Base-by-base conservation (phyloP, 805 yeast species). In the Lipomyces chichibuensis region DNA sequence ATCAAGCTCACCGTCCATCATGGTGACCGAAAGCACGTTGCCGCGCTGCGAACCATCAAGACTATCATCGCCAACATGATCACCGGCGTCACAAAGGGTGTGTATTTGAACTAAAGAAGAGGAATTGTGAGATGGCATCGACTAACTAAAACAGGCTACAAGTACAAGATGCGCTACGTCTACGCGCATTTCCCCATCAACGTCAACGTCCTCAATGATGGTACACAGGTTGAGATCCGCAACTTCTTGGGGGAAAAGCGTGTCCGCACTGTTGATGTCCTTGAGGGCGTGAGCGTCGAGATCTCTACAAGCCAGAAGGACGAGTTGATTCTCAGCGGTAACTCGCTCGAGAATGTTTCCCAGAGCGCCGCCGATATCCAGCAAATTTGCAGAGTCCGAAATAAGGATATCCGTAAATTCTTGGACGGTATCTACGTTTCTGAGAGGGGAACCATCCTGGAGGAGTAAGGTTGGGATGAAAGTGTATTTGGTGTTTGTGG, bases 141-240 rank as follows among this genome's bases (percentile, higher is more conserved):
- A 33, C 23, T 54, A 37, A 49, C 23, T 9, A 20, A 9, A 54
- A 23, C 35, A 65, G 72, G 73, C 39, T 94, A 85, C 96, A 88
- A 91, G 85, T 95, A 95, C 95, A 95, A 95, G 91, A 90, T 95
- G 98, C 92, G 98, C 88, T 93, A 92, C 84, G 99, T 95, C 74
- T 96, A 94, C 82, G 99, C 99, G 89, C 99, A 95, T 91, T 95
- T 95, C 97, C 99, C 99, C 83, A 95, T 96, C 85, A 95, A 95
- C 85, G 97, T 95, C 76, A 94, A 93, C 87, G 83, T 92, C 76
- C 81, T 90, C 80, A 91, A 90, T 75, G 84, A 86, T 78, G 94
- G 94, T 68, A 83, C 85, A 73, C 87, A 79, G 79, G 90, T 94
- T 77, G 98, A 95, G 87, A 93, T 95, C 87, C 93, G 98, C 91